Conservation (phyloP, 2,329 filamentous ascomycete species). For the Colletotrichum eremochloae region DNA sequence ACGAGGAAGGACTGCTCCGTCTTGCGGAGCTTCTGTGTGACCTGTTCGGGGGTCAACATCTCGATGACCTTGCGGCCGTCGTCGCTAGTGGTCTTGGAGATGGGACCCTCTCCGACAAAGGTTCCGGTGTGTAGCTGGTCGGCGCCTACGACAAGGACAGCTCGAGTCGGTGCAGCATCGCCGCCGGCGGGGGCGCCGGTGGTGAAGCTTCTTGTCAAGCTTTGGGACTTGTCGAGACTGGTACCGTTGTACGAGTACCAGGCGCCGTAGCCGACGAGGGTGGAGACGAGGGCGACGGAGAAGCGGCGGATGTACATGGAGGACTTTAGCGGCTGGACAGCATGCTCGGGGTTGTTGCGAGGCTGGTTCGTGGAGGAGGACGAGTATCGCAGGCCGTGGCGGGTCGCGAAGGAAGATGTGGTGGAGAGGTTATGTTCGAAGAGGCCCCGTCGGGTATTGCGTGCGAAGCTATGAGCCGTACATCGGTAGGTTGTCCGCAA, state of each 20-base stretch:
- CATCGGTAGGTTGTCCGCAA: constrained; percentile 77
- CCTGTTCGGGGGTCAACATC: constrained; percentile 97
- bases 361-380: constrained; percentile 37
- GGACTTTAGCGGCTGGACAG: constrained; percentile 67
- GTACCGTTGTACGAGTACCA: constrained; percentile 78
- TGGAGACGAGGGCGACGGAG: constrained; percentile 75
- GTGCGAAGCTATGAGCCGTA: constrained; percentile 71
- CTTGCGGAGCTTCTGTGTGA: constrained; percentile 87
- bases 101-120: constrained; percentile 85
- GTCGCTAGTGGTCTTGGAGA: constrained; percentile 89
- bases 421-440: constrained; percentile 46
- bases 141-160: constrained; percentile 87
- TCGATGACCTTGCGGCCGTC: constrained; percentile 89
- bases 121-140: constrained; percentile 91
- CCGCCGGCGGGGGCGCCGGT: constrained; percentile 51
- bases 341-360: constrained; percentile 50
- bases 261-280: constrained; percentile 80
- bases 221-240: constrained; percentile 51
- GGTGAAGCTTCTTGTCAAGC: constrained; percentile 58
- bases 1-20: constrained; percentile 94
- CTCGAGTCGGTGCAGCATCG: constrained; percentile 67
- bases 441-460: constrained; percentile 61
- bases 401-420: constrained; percentile 42
- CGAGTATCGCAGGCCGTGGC: constrained; percentile 42
- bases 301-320: constrained; percentile 83